Evolutionary conservation across 164 flowering plant genomes (phyloP).

Genomic region (Nymphaea thermarum): DNA sequence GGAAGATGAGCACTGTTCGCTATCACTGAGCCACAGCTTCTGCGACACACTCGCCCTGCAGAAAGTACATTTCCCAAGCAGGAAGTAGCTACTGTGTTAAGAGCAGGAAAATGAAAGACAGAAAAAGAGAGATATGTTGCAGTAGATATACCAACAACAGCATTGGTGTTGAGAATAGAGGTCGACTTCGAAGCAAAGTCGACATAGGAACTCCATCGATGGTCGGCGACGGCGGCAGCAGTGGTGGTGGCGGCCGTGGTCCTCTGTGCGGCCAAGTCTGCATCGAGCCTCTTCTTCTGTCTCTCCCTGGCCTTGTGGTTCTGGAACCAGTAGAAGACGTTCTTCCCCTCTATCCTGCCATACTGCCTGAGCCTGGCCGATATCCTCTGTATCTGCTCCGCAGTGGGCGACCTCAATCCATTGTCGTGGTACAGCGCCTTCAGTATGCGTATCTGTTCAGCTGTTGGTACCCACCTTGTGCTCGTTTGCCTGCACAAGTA

Average conservation of each 20-base stretch:
- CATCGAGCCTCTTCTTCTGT: conserved; percentile 66
- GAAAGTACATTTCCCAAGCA: conserved; percentile 8
- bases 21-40: conserved; percentile 46
- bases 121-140: not conserved
- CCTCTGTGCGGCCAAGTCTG: conserved; percentile 20
- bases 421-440: conserved; percentile 85
- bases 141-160: too few relatives aligned
- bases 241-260: conserved; percentile 15
- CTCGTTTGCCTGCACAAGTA: conserved; percentile 63
- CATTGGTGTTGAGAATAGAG: not conserved
- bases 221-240: conserved; percentile 14
- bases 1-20: conserved; percentile 60
- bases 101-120: conserved; percentile 19
- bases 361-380: conserved; percentile 69
- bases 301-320: conserved; percentile 95
- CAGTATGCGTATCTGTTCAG: conserved; percentile 77
- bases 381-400: conserved; percentile 88
- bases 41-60: conserved; percentile 38
- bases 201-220: conserved; percentile 1
- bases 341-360: conserved; percentile 96
- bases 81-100: not conserved
- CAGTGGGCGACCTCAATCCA: conserved; percentile 85
- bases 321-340: conserved; percentile 98
- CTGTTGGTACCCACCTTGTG: conserved; percentile 89
- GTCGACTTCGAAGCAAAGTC: not conserved